Percentiles rank a stretch among this genome's conserved stretches.
Conservation (phyloP, 306 rosid species). For the Sicyos edulis region DNA sequence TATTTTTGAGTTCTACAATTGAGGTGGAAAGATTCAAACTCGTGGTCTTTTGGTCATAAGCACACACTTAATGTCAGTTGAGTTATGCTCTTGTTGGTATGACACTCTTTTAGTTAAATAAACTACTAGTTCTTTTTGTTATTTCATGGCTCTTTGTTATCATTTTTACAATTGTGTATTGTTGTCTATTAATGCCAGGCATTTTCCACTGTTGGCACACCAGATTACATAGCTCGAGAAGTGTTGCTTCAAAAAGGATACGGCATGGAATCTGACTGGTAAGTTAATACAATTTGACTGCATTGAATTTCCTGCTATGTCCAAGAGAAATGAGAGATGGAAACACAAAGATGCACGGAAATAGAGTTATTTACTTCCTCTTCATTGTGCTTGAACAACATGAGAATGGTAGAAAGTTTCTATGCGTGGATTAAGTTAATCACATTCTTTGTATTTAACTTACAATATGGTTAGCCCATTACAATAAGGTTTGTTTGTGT, state of each 20-base stretch:
- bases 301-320: not conserved
- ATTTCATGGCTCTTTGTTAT: too few species aligned
- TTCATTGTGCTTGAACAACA: not conserved
- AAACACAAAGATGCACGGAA: not conserved
- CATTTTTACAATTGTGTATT: too few species aligned
- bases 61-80: too few species aligned
- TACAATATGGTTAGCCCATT: not conserved
- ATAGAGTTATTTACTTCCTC: not conserved
- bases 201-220: conserved; percentile 87
- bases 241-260: conserved; percentile 83
- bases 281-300: conserved; percentile 23
- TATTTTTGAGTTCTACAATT: too few species aligned
- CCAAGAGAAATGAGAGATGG: not conserved
- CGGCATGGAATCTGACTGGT: conserved; percentile 90
- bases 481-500: too few species aligned
- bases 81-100: too few species aligned
- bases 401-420: not conserved
- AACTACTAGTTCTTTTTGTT: too few species aligned
- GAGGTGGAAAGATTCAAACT: too few species aligned
- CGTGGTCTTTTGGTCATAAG: too few species aligned
- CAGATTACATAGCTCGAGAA: conserved; percentile 90
- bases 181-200: conserved; percentile 53
- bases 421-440: not conserved
- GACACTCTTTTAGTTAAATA: too few species aligned
- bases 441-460: not conserved